These are phyloP conservation scores for Geotrichum cucujoidarum DNA, from an alignment of 1,139 yeast species.

Conservation along the genomic window DNA sequence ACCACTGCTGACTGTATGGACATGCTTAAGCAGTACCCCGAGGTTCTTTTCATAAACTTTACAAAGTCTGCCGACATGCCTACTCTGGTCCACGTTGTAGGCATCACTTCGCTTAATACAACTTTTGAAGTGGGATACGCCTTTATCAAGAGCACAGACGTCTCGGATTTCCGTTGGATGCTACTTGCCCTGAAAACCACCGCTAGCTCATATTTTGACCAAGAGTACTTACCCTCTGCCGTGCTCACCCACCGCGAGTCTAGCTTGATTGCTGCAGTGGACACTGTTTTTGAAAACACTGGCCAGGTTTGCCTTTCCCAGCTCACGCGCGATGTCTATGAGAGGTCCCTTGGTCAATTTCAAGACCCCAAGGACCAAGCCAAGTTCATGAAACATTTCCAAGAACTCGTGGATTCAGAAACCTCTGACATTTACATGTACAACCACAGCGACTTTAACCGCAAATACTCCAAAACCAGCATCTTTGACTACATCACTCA, in stretches of 20 bases:
- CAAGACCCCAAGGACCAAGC: conserved; percentile 4
- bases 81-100: conserved; percentile 17
- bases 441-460: conserved; percentile 15
- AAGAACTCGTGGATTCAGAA: conserved; percentile 19
- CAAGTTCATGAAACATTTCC: conserved; percentile 14
- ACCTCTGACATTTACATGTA: conserved; percentile 19
- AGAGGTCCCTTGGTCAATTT: conserved; percentile 7
- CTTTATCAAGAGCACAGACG: conserved; percentile 6
- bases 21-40: conserved; percentile 20
- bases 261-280: conserved; percentile 17
- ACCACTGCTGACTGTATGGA: conserved; percentile 19
- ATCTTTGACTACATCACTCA: conserved; percentile 16
- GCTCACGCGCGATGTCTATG: conserved; percentile 18
- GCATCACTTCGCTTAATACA: conserved; percentile 19
- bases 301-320: conserved; percentile 19
- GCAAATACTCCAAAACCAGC: conserved; percentile 13
- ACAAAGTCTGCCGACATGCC: conserved; percentile 8
- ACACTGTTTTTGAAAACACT: conserved; percentile 16
- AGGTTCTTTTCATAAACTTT: conserved; percentile 18
- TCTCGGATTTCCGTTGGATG: conserved; percentile 18
- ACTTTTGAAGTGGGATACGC: conserved; percentile 21
- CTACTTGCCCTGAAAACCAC: conserved; percentile 15
- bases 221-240: conserved; percentile 17
- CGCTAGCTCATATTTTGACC: conserved; percentile 14
- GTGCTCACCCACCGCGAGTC: conserved; percentile 18